Evolutionary conservation across 1,284 basidiomycete species (phyloP).

Genomic region (Trametes hirsuta): DNA sequence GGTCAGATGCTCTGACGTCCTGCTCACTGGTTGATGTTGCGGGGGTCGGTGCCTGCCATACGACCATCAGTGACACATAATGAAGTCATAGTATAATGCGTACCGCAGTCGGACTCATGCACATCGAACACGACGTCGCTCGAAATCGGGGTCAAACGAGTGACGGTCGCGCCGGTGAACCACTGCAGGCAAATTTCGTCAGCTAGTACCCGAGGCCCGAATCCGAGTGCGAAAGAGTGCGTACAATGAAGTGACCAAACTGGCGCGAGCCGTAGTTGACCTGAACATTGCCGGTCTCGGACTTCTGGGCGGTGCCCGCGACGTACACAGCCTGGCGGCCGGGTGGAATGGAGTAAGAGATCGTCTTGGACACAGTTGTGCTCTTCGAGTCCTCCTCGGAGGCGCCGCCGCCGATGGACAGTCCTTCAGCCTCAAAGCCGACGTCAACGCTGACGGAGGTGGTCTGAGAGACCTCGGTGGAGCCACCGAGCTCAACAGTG

Average conservation of each 20-base stretch:
- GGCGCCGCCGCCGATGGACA: conserved; percentile 15
- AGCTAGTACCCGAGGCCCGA: no score
- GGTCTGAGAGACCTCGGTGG: conserved; percentile 11
- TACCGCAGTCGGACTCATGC: conserved; percentile 14
- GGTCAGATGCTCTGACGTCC: no score
- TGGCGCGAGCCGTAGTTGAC: conserved; percentile 16
- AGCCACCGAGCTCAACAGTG: conserved; percentile 15
- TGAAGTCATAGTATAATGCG: background rate
- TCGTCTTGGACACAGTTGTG: conserved; percentile 6
- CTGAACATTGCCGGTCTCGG: conserved; percentile 18
- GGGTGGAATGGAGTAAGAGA: conserved; percentile 16
- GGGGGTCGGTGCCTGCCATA: background rate
- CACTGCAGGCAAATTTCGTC: conserved; percentile 1
- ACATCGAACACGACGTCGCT: conserved; percentile 15
- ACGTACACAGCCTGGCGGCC: conserved; percentile 17
- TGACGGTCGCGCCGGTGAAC: conserved; percentile 17
- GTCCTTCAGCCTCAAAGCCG: conserved; percentile 10
- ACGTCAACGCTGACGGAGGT: conserved; percentile 7
- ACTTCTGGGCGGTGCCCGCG: conserved; percentile 15
- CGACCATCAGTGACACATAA: no score
- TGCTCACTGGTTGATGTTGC: no score
- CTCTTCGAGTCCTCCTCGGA: background rate
- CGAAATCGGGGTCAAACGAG: conserved; percentile 9
- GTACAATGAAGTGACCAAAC: conserved; percentile 4
- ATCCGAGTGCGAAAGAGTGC: background rate